Evolutionary conservation across 441 rosid genomes (phyloP).

Genomic region (Erodium moschatum): DNA sequence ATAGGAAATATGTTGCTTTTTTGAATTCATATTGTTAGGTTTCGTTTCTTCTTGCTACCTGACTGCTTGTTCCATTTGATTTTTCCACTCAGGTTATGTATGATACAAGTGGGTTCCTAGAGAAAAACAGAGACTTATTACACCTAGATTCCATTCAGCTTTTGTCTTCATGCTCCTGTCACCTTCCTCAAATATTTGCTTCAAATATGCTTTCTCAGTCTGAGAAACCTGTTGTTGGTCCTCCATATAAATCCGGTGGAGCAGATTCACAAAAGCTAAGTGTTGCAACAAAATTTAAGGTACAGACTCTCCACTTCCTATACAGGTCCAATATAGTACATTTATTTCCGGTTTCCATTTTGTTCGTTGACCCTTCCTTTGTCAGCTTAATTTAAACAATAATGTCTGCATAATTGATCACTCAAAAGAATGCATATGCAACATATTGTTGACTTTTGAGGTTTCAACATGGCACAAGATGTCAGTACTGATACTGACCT

Average conservation of each 20-base stretch:
- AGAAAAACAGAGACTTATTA: constrained; percentile 91
- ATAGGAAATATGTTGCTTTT: neutral
- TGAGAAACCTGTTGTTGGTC: constrained; percentile 71
- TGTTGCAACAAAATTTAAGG: constrained; percentile 94
- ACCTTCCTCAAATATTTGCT: constrained; percentile 83
- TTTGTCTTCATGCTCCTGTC: constrained; percentile 77
- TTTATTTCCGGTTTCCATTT: neutral
- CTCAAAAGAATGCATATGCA: neutral
- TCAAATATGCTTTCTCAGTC: constrained; percentile 78
- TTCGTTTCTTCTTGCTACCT: constrained; percentile 14
- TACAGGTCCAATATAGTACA: no score
- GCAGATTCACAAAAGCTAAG: constrained; percentile 96
- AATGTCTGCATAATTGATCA: neutral
- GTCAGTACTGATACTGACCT: no score
- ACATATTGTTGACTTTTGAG: no score
- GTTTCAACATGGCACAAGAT: no score
- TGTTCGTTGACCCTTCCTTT: neutral
- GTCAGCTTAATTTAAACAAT: neutral
- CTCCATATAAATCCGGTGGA: constrained; percentile 84
- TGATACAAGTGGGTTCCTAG: constrained; percentile 89
- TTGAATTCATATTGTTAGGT: neutral
- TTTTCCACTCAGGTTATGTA: constrained; percentile 60
- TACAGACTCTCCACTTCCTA: constrained; percentile 16
- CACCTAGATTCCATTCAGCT: constrained; percentile 92
- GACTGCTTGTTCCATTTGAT: constrained; percentile 25